phyloP scores from a whole-genome alignment of 768 basidiomycete species.

The Leccinum pellstonianum region DNA sequence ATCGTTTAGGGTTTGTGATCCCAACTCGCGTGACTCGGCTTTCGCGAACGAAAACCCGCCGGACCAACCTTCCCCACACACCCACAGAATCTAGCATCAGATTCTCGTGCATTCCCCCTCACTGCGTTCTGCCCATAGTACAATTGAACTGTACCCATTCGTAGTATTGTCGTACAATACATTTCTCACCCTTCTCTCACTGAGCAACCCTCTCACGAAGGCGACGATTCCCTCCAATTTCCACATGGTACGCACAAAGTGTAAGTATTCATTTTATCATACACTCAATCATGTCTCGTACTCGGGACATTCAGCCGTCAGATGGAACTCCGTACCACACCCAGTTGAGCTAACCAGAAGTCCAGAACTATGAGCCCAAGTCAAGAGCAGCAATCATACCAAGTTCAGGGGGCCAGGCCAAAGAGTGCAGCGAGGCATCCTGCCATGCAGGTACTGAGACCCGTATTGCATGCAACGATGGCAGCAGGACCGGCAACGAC shows the following conservation, averaged over 20 bases:
- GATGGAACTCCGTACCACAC: neutral
- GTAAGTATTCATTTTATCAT: neutral
- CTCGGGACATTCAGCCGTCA: neutral
- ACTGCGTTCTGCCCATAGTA: no score
- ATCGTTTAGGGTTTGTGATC: no score
- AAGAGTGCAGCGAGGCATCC: constrained; percentile 14
- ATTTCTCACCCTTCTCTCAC: no score
- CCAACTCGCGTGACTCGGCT: no score
- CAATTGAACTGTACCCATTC: no score
- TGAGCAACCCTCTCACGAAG: no score
- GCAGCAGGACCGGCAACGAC: constrained; percentile 19
- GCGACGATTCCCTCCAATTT: no score
- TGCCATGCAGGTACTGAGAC: constrained; percentile 10
- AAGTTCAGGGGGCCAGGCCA: constrained; percentile 21
- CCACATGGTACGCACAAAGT: neutral
- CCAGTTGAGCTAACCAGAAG: neutral
- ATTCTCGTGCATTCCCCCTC: no score
- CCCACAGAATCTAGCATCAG: no score
- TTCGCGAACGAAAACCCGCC: no score
- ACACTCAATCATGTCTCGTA: neutral
- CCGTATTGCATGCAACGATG: constrained; percentile 24
- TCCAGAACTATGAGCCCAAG: neutral
- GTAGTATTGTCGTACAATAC: no score
- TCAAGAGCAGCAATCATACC: neutral
- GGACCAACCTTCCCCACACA: no score